These are phyloP conservation scores for Dactylella cylindrospora DNA, from an alignment of 2,329 filamentous ascomycete genomes.

Conservation along the genomic window DNA sequence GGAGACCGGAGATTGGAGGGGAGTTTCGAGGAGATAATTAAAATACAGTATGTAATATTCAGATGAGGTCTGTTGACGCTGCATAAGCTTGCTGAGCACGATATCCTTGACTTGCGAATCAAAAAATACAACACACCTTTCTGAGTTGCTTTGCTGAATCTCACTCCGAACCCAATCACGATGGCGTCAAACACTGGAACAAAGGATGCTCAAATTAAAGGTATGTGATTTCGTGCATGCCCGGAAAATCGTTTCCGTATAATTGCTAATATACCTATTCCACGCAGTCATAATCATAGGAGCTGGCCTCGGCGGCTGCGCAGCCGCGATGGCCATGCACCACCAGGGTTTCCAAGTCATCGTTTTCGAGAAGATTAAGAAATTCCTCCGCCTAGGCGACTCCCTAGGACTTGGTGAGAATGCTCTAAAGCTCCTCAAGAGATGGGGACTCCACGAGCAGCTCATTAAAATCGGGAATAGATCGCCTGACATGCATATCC, in stretches of 20 bases:
- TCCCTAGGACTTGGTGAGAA: slow-evolving; percentile 57
- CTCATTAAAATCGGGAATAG: slow-evolving; percentile 57
- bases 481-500: slow-evolving; percentile 56
- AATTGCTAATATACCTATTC: too few relatives aligned
- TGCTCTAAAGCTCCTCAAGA: slow-evolving; percentile 55
- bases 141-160: slow-evolving; percentile 4
- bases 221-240: slow-evolving; percentile 1
- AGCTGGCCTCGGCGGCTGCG: slow-evolving; percentile 58
- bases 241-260: too few relatives aligned
- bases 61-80: too few relatives aligned
- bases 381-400: slow-evolving; percentile 56
- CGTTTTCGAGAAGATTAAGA: slow-evolving; percentile 55
- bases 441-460: slow-evolving; percentile 54
- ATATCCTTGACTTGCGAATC: neutral
- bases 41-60: too few relatives aligned
- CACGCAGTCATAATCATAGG: slow-evolving; percentile 58
- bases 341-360: slow-evolving; percentile 55
- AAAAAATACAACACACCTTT: slow-evolving; percentile 25
- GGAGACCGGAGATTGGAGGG: too few relatives aligned
- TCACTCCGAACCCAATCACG: neutral
- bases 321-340: slow-evolving; percentile 56
- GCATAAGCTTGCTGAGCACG: neutral
- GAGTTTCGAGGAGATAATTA: neutral
- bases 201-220: slow-evolving; percentile 15
- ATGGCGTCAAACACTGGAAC: slow-evolving; percentile 11